Conservation (phyloP, 176 grass and related monocot species). For the Triticum turgidum region DNA sequence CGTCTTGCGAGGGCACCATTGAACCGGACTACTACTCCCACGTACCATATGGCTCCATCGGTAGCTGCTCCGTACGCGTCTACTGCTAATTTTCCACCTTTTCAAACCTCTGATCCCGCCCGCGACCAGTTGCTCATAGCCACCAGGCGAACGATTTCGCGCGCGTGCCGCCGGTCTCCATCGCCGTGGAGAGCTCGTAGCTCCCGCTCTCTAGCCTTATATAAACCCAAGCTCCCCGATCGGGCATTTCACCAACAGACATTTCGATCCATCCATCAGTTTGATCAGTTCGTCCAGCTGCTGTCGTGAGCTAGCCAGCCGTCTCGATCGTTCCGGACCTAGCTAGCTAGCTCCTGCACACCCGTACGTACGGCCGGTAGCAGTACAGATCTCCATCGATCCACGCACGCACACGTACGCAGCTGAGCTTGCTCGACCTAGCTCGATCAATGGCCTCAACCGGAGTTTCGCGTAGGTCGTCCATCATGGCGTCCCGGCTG, state of each 20-base stretch:
- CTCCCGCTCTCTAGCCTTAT: background rate
- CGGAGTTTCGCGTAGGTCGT: background rate
- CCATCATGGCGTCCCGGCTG: slow-evolving; percentile 24
- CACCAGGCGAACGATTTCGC: background rate
- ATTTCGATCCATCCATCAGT: background rate
- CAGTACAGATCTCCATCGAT: background rate
- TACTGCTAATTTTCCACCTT: background rate
- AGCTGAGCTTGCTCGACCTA: background rate
- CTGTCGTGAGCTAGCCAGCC: background rate
- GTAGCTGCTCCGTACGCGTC: background rate
- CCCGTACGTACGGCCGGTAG: background rate
- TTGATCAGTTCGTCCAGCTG: background rate
- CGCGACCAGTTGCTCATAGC: background rate
- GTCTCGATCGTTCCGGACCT: background rate
- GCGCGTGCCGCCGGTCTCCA: background rate
- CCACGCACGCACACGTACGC: background rate
- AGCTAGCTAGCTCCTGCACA: background rate
- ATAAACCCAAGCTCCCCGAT: background rate
- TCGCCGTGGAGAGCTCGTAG: background rate
- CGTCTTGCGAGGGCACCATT: background rate
- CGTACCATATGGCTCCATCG: background rate
- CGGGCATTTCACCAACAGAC: background rate
- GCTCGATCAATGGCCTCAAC: background rate
- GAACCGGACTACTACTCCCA: background rate
- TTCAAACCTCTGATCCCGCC: background rate